Evolutionary conservation across 352 stramenopile species (phyloP).

Genomic region (Globisporangium paddicum): DNA sequence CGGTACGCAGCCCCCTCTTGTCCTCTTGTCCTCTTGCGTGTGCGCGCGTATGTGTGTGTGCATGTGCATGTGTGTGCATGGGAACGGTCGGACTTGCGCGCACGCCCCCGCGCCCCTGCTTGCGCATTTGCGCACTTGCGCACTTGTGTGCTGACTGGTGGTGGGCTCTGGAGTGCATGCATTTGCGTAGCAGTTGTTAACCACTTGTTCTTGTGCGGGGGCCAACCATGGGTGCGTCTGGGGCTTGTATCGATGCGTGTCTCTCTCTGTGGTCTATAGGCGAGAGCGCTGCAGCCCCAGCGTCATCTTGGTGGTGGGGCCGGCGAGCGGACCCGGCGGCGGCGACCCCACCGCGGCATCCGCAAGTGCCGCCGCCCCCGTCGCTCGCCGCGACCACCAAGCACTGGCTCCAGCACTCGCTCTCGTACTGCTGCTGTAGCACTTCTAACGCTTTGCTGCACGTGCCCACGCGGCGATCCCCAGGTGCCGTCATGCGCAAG

Average conservation of each 20-base stretch:
- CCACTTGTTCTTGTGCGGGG: not conserved
- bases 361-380: not conserved
- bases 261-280: not conserved
- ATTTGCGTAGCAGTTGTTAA: not conserved
- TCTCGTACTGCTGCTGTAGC: conserved; percentile 15
- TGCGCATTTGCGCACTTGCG: not conserved
- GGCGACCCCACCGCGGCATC: not conserved
- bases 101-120: not conserved
- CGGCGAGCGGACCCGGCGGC: not conserved
- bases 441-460: conserved; percentile 16
- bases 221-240: conserved; percentile 7
- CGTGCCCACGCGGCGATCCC: conserved; percentile 7
- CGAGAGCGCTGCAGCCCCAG: not conserved
- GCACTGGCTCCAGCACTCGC: conserved; percentile 15
- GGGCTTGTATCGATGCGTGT: conserved; percentile 9
- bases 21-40: not conserved
- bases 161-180: too few species aligned
- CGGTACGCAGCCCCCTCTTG: conserved; percentile 19
- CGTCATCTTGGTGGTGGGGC: not conserved
- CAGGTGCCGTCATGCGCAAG: conserved; percentile 44
- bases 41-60: too few species aligned
- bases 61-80: too few species aligned
- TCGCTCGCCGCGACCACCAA: conserved; percentile 3
- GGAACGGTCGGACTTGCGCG: not conserved
- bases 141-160: not conserved